Evolutionary conservation across 2,329 filamentous ascomycete species (phyloP).

Genomic region (Scedosporium dehoogii): DNA sequence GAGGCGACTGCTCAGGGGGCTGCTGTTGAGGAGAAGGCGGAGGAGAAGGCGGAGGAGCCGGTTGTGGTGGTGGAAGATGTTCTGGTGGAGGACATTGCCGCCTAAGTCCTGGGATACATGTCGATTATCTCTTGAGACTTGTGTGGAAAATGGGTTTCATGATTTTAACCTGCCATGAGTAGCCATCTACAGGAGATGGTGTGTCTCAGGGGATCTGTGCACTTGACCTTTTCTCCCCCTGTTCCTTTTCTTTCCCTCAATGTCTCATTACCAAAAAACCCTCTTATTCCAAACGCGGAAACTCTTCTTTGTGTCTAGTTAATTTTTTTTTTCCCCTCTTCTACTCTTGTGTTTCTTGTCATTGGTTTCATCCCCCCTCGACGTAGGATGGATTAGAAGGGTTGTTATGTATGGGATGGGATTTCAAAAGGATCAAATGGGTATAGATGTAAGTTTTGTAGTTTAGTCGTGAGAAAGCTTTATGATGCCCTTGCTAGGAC

Average conservation of each 20-base stretch:
- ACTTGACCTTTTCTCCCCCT: too few species aligned
- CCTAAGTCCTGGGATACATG: too few species aligned
- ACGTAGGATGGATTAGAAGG: background rate
- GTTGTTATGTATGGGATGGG: background rate
- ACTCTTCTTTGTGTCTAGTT: slow-evolving; percentile 2
- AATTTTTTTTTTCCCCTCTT: background rate
- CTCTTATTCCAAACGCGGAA: slow-evolving; percentile 5
- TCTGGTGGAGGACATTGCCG: background rate
- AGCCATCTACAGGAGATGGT: too few species aligned
- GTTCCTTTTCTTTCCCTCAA: background rate
- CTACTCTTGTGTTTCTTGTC: background rate
- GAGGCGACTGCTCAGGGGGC: slow-evolving; percentile 39
- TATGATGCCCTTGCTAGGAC: too few species aligned
- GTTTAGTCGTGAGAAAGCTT: too few species aligned
- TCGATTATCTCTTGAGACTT: too few species aligned
- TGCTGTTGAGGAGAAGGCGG: background rate
- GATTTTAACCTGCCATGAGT: too few species aligned
- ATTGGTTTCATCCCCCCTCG: background rate
- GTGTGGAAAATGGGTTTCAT: too few species aligned
- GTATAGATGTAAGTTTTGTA: too few species aligned
- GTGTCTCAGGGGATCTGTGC: too few species aligned
- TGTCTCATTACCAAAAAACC: slow-evolving; percentile 3
- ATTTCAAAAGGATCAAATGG: slow-evolving; percentile 3
- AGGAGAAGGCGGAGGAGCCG: background rate
- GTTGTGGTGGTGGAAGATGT: background rate